These are phyloP conservation scores for Euphorbia lathyris DNA, from an alignment of 345 rosid species.

Conservation along the genomic window DNA sequence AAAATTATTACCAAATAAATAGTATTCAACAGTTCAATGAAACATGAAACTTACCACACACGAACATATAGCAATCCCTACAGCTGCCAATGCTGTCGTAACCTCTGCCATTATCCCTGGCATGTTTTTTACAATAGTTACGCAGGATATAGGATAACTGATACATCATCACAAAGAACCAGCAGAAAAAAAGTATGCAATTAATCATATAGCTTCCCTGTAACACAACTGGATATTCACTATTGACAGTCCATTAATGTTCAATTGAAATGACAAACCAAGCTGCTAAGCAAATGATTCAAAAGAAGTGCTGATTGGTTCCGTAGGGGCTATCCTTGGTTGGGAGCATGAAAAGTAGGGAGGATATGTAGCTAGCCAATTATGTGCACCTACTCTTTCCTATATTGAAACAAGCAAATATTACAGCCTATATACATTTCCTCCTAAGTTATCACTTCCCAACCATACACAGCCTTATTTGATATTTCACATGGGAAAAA, in stretches of 20 bases:
- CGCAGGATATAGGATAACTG: not conserved
- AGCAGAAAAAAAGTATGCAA: not conserved
- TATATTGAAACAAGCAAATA: not conserved
- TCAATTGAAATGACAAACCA: not conserved
- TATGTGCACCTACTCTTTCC: not conserved
- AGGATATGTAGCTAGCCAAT: not conserved
- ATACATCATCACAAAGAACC: not conserved
- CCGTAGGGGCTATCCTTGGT: not conserved
- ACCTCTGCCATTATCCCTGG: slow-evolving; percentile 91
- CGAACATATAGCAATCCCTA: slow-evolving; percentile 69
- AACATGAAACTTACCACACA: slow-evolving; percentile 63
- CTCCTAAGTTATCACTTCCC: not conserved
- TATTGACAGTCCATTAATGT: not conserved
- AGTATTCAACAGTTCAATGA: not conserved
- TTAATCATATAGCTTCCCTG: not conserved
- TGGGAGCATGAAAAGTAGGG: not conserved
- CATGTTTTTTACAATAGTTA: slow-evolving; percentile 8
- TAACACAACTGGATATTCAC: not conserved
- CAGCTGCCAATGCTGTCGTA: slow-evolving; percentile 65
- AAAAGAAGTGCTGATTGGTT: not conserved
- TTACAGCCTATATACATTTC: not conserved
- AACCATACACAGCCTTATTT: not conserved
- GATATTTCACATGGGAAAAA: not conserved
- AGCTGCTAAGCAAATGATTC: not conserved
- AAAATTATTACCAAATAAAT: slow-evolving; percentile 4